Percentiles rank a stretch among this genome's conserved stretches.
Evolutionary conservation across 2,329 filamentous ascomycete species (phyloP).

Genomic region (Cladophialophora bantiana): DNA sequence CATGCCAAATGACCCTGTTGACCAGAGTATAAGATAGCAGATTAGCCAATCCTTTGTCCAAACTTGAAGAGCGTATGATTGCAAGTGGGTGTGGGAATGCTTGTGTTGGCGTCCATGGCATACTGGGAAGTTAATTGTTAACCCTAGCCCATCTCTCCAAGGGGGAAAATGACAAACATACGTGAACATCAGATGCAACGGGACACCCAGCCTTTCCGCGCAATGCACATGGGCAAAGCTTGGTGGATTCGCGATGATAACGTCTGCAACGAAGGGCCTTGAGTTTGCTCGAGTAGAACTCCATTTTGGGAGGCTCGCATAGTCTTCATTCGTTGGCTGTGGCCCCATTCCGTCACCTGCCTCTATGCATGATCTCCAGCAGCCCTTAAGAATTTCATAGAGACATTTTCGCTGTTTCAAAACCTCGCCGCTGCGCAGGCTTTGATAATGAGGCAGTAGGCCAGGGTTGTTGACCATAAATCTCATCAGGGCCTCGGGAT

Average conservation of each 20-base stretch:
- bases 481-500: constrained; percentile 77
- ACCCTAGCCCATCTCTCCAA: too few species aligned
- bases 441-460: constrained; percentile 80
- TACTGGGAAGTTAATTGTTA: constrained; percentile 46
- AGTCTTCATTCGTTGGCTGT: too few species aligned
- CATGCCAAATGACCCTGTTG: constrained; percentile 92
- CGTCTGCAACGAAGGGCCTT: constrained; percentile 80
- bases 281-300: constrained; percentile 50
- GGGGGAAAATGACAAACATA: too few species aligned
- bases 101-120: constrained; percentile 87
- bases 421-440: constrained; percentile 77
- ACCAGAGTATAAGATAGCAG: constrained; percentile 83
- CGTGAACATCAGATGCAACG: constrained; percentile 87
- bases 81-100: constrained; percentile 85
- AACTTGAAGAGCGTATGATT: constrained; percentile 77
- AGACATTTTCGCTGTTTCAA: constrained; percentile 77
- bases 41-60: constrained; percentile 76
- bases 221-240: constrained; percentile 80
- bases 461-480: constrained; percentile 92
- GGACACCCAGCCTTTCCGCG: constrained; percentile 77
- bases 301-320: too few species aligned
- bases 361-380: constrained; percentile 64
- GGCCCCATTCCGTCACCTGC: too few species aligned
- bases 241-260: constrained; percentile 82
- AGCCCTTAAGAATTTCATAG: constrained; percentile 77